Conservation (phyloP, 1,284 basidiomycete genomes). For the Puccinia novopanici region DNA sequence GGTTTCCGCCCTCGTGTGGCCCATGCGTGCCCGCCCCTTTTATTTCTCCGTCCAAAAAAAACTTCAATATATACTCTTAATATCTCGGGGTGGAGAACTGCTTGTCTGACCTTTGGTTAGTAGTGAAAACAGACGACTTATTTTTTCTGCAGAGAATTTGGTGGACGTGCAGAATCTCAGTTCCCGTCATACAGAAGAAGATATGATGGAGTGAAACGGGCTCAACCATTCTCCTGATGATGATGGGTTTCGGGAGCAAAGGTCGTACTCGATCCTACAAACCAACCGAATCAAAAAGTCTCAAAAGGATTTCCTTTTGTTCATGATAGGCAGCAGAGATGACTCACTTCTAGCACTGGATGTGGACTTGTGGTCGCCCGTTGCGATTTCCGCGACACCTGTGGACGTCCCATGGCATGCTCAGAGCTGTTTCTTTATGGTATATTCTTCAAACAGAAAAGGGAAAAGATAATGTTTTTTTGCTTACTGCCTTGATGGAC, state of each 20-base stretch:
- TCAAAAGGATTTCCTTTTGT: not conserved
- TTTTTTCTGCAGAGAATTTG: not conserved
- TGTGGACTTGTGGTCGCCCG: conserved; percentile 27
- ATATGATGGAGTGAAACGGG: not conserved
- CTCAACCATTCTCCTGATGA: conserved; percentile 21
- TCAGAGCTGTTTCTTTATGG: no score
- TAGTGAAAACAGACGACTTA: conserved; percentile 13
- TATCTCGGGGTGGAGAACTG: not conserved
- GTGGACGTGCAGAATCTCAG: not conserved
- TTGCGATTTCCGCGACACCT: conserved; percentile 22
- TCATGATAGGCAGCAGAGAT: not conserved
- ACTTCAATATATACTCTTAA: not conserved
- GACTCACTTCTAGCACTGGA: conserved; percentile 11
- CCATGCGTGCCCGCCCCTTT: conserved; percentile 11
- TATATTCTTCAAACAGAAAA: not conserved
- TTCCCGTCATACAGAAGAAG: not conserved
- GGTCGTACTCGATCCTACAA: conserved; percentile 31
- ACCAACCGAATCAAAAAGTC: not conserved
- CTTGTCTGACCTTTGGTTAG: conserved; percentile 4
- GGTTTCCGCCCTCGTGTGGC: conserved; percentile 5
- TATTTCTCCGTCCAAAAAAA: not conserved
- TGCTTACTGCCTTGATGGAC: conserved; percentile 17
- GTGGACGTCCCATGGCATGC: not conserved
- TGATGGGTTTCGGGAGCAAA: conserved; percentile 18
- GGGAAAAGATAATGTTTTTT: not conserved